Evolutionary conservation across 306 rosid species (phyloP), one percentile per base, ranked within the genome.

Genomic region (Fragaria ananassa): DNA sequence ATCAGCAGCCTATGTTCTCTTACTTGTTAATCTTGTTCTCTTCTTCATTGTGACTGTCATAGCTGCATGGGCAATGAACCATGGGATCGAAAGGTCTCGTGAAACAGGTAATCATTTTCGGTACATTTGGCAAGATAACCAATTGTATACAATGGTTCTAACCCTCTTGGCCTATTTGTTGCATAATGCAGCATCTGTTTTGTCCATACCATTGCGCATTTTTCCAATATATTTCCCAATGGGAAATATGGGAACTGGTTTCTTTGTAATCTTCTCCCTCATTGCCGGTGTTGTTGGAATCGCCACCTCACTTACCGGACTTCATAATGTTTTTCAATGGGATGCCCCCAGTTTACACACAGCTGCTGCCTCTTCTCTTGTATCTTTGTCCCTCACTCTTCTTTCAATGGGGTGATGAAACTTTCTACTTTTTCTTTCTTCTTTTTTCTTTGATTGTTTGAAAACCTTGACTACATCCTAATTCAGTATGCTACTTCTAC

Each of bases 271-370:
- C 19, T 86, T 95, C 72, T 76, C 97, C 44, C 96, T 95, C 37
- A 62, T 92, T 78, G 96, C 97, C 58, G 97, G 96, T n/a, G 93
- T 95, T 70, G 89, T 95, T 74, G 99, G 99, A 25, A 78, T 86
- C 82, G 79, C 81, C 54, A 92, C 96, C 34, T 92, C 99, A 35
- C 44, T 90, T 74, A 86, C 82, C 34, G 97, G 93, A 74, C 81
- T 95, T 73, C 68, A 82, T 21, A 88, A 92, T 76, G 81, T 91
- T 77, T 35, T 68, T 34, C 68, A 56, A 44, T 86, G 97, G 97
- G n/a, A 84, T 76, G 51, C 42, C 66, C 75, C 90, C 13, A 86
- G 80, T 77, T 35, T 88, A 9, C 80, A 89, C 78, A 51, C 93
- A 34, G 99, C 97, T 5, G 89, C 93, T 35, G 82, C 86, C 73